Base-by-base conservation (phyloP, 495 filamentous ascomycete species). In the Aspergillus bertholletiae region DNA sequence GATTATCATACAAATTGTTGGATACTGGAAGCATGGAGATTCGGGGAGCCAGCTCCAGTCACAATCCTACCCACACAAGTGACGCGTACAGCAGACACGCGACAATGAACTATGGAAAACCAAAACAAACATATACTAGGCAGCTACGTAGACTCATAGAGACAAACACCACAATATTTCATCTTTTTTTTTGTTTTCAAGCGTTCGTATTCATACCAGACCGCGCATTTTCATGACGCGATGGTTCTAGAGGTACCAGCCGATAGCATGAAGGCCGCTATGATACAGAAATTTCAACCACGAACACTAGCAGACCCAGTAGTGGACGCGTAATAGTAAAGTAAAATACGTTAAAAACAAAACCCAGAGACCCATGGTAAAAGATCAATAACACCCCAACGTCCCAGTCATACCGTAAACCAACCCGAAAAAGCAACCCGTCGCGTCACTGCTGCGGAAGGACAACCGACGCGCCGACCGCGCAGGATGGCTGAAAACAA, bases 321-420 rank as follows among this genome's bases (percentile, higher is more conserved):
- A 72, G 69, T 74, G 71, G 71, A 73, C 67, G 72, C 69, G 56
- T 61, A 71, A 74, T 59, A 72, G 61, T 71, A 66, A 63, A 73
- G 58, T 70, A 68, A 63, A 64, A 58, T 71, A 68, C 58, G 65
- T 67, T 59, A 64, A 72, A 70, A 69, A 68, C 59, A 63, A 76
- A 74, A 74, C 74, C 74, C 74, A 76, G 66, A 74, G 69, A 74
- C 73, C 74, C 74, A 78, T 78, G 70, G 72, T 68, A 68, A 71
- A 64, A 73, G 68, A 70, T 68, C 67, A 73, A 76, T 67, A 77
- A 77, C 74, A 77, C 74, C 74, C 69, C 72, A 75, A 78, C 74
- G 74, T 74, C 74, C 74, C 72, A 65, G 66, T 75, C 72, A 71
- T 78, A 76, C 74, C 74, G 63, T 73, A 61, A 73, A 72, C 71